Conservation (phyloP, 2,329 filamentous ascomycete species). For the Aspergillus novoparasiticus region DNA sequence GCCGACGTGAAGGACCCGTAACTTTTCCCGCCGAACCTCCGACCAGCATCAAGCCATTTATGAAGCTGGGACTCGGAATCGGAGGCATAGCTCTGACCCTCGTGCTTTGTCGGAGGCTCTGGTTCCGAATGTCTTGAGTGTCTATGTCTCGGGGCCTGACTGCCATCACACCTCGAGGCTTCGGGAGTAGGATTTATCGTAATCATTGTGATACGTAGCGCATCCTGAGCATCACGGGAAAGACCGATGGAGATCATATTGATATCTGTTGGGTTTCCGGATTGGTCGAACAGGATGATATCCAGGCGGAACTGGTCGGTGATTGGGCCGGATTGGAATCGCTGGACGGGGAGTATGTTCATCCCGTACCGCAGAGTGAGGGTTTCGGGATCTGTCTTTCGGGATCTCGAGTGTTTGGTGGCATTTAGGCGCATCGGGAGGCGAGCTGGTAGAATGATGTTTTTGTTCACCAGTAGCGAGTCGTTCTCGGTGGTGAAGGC, state of each 20-base stretch:
- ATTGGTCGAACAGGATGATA: not conserved
- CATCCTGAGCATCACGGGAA: not conserved
- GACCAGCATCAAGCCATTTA: not conserved
- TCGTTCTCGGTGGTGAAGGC: not conserved
- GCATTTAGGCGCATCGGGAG: not conserved
- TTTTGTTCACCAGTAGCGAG: not conserved
- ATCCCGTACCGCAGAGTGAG: not conserved
- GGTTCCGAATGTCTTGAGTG: not conserved
- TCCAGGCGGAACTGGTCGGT: not conserved
- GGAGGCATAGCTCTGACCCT: not conserved
- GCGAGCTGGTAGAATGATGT: not conserved
- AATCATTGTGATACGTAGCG: not conserved
- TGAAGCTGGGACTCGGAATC: not conserved
- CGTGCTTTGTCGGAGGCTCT: not conserved
- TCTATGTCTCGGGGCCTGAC: not conserved
- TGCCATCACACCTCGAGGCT: not conserved
- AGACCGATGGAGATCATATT: not conserved
- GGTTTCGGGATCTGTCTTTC: not conserved
- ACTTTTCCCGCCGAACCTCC: not conserved
- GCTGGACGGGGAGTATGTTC: not conserved
- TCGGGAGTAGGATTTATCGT: not conserved
- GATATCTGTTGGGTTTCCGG: not conserved
- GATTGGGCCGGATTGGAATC: not conserved
- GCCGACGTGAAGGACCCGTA: not conserved
- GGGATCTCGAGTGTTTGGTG: not conserved